A percentile compares a stretch with the other conserved stretches of the same genome.
Evolutionary conservation across 176 grass and related monocot genomes (phyloP).

Genomic region (Puccinellia tenuiflora): DNA sequence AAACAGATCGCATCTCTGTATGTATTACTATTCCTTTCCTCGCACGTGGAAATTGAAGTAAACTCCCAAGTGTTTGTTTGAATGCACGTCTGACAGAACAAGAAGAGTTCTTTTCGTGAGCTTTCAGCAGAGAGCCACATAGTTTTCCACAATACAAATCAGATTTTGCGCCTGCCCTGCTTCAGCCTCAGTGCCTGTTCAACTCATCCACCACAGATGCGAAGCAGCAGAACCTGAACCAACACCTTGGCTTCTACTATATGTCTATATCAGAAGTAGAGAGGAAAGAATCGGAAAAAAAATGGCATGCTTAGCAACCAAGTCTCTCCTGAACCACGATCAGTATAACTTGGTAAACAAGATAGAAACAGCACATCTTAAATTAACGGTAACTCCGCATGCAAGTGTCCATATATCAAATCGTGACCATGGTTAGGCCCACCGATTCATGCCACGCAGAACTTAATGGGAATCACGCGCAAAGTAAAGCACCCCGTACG

Average conservation of each 20-base stretch:
- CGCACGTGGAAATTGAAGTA: neutral
- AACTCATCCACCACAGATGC: neutral
- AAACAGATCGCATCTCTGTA: no score
- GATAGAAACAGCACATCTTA: neutral
- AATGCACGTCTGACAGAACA: neutral
- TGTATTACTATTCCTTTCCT: neutral
- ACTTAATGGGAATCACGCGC: constrained; percentile 37
- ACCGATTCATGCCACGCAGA: neutral
- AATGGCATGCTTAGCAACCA: neutral
- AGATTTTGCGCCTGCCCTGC: neutral
- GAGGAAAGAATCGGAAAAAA: neutral
- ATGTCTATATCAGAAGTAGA: neutral
- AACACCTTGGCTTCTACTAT: neutral
- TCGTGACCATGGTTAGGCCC: neutral
- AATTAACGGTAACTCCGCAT: neutral
- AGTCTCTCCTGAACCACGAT: neutral
- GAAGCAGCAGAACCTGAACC: neutral
- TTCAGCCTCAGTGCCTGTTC: neutral
- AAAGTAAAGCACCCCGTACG: constrained; percentile 12
- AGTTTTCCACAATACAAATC: neutral
- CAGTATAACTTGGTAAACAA: neutral
- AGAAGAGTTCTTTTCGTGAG: no score
- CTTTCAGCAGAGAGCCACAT: neutral
- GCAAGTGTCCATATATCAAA: neutral
- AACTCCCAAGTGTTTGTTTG: neutral